A percentile compares a stretch with the other conserved stretches of the same genome.
Conservation (phyloP, 2,329 filamentous ascomycete genomes). For the Fusarium sambucinum region DNA sequence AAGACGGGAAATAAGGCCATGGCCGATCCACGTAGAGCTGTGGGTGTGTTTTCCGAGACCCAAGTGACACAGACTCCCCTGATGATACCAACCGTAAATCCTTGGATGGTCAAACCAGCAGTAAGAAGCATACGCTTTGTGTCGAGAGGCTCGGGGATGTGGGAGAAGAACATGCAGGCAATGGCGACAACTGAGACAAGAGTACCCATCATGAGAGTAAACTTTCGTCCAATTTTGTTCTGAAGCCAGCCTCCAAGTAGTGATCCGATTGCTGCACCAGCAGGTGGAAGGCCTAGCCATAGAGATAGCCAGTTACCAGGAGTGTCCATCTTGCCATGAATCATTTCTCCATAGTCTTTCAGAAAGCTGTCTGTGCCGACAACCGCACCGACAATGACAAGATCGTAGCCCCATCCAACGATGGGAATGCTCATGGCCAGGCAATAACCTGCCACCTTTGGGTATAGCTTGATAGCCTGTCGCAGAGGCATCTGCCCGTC, state of each 20-base stretch:
- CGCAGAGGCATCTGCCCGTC: constrained; percentile 43
- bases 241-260: constrained; percentile 48
- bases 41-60: constrained; percentile 49
- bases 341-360: constrained; percentile 46
- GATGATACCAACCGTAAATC: constrained; percentile 45
- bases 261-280: constrained; percentile 45
- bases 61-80: constrained; percentile 56
- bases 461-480: constrained; percentile 45
- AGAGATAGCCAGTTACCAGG: constrained; percentile 48
- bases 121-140: constrained; percentile 45
- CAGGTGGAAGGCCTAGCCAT: constrained; percentile 44
- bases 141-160: constrained; percentile 12
- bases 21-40: constrained; percentile 43
- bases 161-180: constrained; percentile 48
- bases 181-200: constrained; percentile 45
- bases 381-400: constrained; percentile 47
- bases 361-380: constrained; percentile 48
- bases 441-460: constrained; percentile 47
- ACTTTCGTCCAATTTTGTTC: constrained; percentile 45
- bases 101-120: constrained; percentile 45
- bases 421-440: constrained; percentile 47
- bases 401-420: constrained; percentile 50
- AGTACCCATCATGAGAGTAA: constrained; percentile 43
- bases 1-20: constrained; percentile 49
- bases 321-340: constrained; percentile 43